Conservation (phyloP, 2,329 filamentous ascomycete genomes). For the Xylariaceae sp. region DNA sequence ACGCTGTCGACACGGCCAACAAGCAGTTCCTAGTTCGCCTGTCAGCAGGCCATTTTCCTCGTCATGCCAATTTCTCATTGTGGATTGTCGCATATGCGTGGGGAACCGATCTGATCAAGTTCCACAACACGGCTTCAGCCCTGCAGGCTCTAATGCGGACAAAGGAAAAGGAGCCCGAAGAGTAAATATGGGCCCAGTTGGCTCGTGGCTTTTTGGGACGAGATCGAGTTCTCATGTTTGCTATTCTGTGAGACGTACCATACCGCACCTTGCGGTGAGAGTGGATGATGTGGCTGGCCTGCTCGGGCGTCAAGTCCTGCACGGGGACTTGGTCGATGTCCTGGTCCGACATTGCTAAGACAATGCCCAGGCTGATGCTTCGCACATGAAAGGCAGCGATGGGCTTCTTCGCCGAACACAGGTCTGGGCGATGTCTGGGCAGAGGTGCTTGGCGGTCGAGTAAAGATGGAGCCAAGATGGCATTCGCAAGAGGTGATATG, state of each 20-base stretch:
- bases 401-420: too few species aligned
- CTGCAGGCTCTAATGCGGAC: background rate
- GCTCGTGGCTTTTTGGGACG: background rate
- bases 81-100: background rate
- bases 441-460: too few species aligned
- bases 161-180: background rate
- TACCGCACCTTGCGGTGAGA: conserved; percentile 67
- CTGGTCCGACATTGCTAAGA: conserved; percentile 28
- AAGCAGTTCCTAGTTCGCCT: conserved; percentile 51
- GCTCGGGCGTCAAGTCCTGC: conserved; percentile 59
- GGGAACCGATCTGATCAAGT: background rate
- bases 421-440: too few species aligned
- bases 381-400: conserved; percentile 3
- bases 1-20: conserved; percentile 64
- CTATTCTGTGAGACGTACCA: conserved; percentile 43
- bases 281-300: conserved; percentile 65
- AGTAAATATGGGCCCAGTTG: conserved; percentile 1
- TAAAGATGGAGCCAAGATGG: too few species aligned
- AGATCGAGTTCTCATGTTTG: background rate
- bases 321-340: conserved; percentile 39
- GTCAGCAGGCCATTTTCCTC: conserved; percentile 13
- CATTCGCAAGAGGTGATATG: too few species aligned
- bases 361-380: conserved; percentile 11
- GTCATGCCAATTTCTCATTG: too few species aligned
- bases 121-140: background rate